phyloP scores from a whole-genome alignment of 2,329 filamentous ascomycete species.

The Talaromyces albobiverticillius region DNA sequence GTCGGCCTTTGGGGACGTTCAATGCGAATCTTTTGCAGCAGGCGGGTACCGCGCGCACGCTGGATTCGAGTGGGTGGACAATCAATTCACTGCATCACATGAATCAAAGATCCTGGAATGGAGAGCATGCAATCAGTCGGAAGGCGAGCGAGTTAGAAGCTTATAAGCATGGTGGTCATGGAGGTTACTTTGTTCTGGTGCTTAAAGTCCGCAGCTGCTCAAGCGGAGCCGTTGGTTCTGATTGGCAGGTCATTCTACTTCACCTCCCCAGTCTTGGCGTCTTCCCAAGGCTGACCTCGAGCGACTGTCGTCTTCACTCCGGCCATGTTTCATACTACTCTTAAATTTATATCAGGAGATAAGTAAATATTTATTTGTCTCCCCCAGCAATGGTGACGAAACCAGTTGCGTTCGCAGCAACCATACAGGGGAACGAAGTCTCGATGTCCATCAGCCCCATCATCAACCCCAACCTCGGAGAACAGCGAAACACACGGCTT shows the following conservation, averaged over 20 bases:
- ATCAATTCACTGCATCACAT: conserved; percentile 10
- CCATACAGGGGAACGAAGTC: neutral
- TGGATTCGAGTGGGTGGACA: conserved; percentile 3
- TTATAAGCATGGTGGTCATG: neutral
- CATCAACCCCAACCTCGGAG: no score
- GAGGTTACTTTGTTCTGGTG: neutral
- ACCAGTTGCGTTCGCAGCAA: neutral
- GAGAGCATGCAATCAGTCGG: neutral
- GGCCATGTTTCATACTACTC: neutral
- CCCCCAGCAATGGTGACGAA: neutral
- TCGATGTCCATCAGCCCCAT: no score
- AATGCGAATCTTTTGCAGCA: neutral
- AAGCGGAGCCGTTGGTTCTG: neutral
- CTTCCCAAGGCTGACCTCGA: no score
- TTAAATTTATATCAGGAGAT: neutral
- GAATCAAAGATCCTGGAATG: neutral
- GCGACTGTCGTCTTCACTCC: no score
- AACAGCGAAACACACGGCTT: neutral
- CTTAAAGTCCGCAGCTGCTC: neutral
- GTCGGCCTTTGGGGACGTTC: neutral
- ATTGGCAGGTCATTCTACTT: neutral
- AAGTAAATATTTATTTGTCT: no score
- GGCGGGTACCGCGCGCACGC: conserved; percentile 1
- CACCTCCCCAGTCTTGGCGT: neutral
- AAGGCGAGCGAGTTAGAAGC: neutral